Base-by-base conservation (phyloP, 2,329 filamentous ascomycete genomes). In the Neofusicoccum cordaticola region DNA sequence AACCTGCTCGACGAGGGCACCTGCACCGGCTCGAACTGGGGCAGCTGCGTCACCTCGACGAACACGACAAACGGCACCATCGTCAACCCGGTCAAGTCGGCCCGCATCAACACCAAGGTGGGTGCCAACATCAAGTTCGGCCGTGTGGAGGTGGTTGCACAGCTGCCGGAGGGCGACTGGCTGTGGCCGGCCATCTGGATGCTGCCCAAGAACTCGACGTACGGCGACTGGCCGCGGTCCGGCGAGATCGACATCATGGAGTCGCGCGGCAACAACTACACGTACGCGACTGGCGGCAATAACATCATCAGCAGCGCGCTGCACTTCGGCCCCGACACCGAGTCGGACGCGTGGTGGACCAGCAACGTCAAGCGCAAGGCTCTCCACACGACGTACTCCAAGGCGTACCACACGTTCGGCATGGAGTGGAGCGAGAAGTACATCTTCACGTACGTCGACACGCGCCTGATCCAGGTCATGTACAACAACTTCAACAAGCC, bases 111-210 rank as follows among this genome's bases (percentile, higher is more conserved):
- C 79, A 93, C 90, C 64, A 89, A 86, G 73, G 85, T 85, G 48
- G 86, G 88, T 15, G 87, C 87, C 6, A 84, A 79, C 15, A 91
- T 96, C 81, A 91, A 88, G 77, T 96, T 91, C 73, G 92, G 92
- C 53, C 89, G 90, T 48, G 84, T 96, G 61, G 90, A 96, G 74
- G 91, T 96, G 4, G 87, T 84, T 1, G 92, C 92, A 31, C 89
- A 89, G 77, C 79, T 95, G 34, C 91, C 92, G 4, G 77, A 81
- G 53, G 92, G 92, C 62, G 91, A 95, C 79, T 95, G 92, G 92
- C 83, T 96, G 11, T 95, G 92, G 92, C 92, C 92, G 2, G 91
- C 91, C n/a, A 94, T 96, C 71, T 93, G 90, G 90, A 91, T 96
- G 90, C 82, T 95, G 81, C 92, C 92, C 1, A 86, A 86, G 52